Percentiles rank a stretch among this genome's conserved stretches.
phyloP scores from a whole-genome alignment of 805 yeast species.

The Clavispora fructus region DNA sequence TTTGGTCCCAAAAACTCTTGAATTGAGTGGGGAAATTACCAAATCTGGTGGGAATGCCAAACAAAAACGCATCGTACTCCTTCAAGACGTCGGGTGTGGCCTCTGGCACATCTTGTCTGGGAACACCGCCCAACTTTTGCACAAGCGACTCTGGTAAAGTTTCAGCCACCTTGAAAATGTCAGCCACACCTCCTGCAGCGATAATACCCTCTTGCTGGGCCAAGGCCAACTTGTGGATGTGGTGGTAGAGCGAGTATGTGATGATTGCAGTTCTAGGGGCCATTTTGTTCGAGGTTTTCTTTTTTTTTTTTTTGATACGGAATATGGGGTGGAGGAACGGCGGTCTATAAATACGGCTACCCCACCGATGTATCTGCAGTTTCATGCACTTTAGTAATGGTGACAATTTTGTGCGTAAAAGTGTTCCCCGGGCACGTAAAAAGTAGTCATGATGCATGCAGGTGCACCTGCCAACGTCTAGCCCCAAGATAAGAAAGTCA shows the following conservation, averaged over 20 bases:
- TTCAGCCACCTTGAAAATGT: constrained; percentile 69
- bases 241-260: constrained; percentile 75
- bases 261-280: constrained; percentile 39
- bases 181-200: constrained; percentile 64
- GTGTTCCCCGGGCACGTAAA: too few relatives aligned
- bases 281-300: too few relatives aligned
- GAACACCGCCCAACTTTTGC: constrained; percentile 52
- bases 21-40: constrained; percentile 76
- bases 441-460: too few relatives aligned
- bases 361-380: too few relatives aligned
- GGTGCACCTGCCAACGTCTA: too few relatives aligned
- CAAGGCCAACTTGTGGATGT: constrained; percentile 63
- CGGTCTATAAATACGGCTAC: too few relatives aligned
- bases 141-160: constrained; percentile 62
- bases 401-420: not conserved
- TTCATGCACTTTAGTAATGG: not conserved
- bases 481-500: too few relatives aligned
- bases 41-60: constrained; percentile 78
- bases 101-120: constrained; percentile 25
- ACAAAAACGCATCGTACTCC: constrained; percentile 66
- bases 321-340: too few relatives aligned
- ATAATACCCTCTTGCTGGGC: constrained; percentile 63
- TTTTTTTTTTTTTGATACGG: too few relatives aligned
- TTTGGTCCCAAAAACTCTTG: constrained; percentile 68
- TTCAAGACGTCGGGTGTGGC: constrained; percentile 53